These are phyloP conservation scores for Berkeleyomyces rouxiae DNA, from an alignment of 2,329 filamentous ascomycete genomes.

Conservation along the genomic window DNA sequence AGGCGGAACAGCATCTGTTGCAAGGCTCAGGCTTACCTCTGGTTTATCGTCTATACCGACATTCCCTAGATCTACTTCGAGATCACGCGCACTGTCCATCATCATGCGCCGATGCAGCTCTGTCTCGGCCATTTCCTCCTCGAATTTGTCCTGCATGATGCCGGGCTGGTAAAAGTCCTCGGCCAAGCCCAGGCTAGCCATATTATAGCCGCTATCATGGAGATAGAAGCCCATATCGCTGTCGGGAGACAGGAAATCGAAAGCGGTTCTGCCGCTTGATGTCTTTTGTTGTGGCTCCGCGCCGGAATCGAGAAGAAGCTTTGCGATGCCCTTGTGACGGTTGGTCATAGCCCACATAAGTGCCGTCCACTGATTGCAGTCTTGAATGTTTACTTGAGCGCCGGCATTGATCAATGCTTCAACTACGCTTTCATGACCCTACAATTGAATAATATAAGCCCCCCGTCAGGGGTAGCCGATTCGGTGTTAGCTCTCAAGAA, in stretches of 20 bases:
- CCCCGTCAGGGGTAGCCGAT: slow-evolving; percentile 11
- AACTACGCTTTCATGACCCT: slow-evolving; percentile 84
- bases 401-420: slow-evolving; percentile 69
- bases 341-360: slow-evolving; percentile 99
- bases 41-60: slow-evolving; percentile 90
- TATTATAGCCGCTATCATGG: slow-evolving; percentile 77
- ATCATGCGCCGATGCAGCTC: slow-evolving; percentile 93
- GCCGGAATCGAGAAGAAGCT: slow-evolving; percentile 77
- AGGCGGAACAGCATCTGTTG: not conserved
- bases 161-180: slow-evolving; percentile 93
- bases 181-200: slow-evolving; percentile 47
- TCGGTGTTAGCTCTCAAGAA: slow-evolving; percentile 9
- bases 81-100: slow-evolving; percentile 96
- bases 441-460: slow-evolving; percentile 8
- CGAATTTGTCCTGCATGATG: slow-evolving; percentile 82
- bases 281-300: slow-evolving; percentile 95
- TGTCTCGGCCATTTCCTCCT: slow-evolving; percentile 93
- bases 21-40: slow-evolving; percentile 41
- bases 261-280: slow-evolving; percentile 79
- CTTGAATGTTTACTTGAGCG: slow-evolving; percentile 79
- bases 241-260: slow-evolving; percentile 88
- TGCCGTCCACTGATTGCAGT: slow-evolving; percentile 92
- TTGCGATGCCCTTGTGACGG: slow-evolving; percentile 87
- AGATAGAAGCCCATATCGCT: slow-evolving; percentile 95
- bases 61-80: slow-evolving; percentile 92